Evolutionary conservation across 495 filamentous ascomycete species (phyloP).

Genomic region (Lophiostoma macrostomum): DNA sequence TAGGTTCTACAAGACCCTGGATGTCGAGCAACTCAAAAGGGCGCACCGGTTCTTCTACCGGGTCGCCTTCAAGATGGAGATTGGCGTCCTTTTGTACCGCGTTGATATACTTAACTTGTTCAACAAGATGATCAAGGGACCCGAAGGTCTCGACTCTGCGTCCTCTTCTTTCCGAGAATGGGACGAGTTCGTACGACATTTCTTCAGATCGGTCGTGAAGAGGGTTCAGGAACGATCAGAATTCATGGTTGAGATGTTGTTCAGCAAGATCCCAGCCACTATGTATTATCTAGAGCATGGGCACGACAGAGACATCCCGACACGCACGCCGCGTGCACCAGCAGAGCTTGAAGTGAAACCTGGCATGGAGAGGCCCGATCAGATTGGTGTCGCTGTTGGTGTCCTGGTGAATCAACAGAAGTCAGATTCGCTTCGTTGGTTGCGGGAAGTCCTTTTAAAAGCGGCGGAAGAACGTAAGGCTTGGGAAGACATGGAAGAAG

Average conservation of each 20-base stretch:
- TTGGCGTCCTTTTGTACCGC: constrained; percentile 82
- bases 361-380: constrained; percentile 59
- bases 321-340: constrained; percentile 58
- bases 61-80: constrained; percentile 89
- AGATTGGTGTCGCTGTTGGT: constrained; percentile 74
- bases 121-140: constrained; percentile 89
- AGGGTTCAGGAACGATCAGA: constrained; percentile 82
- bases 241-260: constrained; percentile 82
- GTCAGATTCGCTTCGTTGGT: constrained; percentile 72
- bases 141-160: constrained; percentile 66
- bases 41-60: constrained; percentile 94
- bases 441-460: constrained; percentile 64
- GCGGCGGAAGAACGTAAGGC: constrained; percentile 71
- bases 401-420: constrained; percentile 75
- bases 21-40: constrained; percentile 78
- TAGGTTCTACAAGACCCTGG: constrained; percentile 77
- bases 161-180: constrained; percentile 74
- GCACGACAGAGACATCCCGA: constrained; percentile 72
- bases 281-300: constrained; percentile 86
- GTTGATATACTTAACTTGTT: constrained; percentile 87
- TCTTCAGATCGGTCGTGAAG: constrained; percentile 58
- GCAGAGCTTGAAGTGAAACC: constrained; percentile 79
- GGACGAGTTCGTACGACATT: constrained; percentile 81
- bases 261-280: constrained; percentile 85
- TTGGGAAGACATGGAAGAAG: constrained; percentile 72